Conservation (phyloP, 2,329 filamentous ascomycete species). For the Trichophaea hybrida region DNA sequence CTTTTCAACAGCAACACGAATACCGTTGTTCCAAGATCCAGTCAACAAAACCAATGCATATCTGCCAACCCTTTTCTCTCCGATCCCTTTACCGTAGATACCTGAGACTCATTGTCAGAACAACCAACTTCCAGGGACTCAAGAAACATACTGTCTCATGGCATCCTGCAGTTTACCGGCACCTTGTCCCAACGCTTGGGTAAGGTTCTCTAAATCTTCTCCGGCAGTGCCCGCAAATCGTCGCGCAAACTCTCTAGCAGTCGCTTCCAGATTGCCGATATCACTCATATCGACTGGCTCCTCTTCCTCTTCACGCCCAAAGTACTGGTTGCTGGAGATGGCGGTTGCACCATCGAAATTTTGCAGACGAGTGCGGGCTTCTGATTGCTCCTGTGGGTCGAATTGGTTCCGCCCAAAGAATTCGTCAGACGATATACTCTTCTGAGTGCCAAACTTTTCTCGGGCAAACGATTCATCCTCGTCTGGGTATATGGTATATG, state of each 20-base stretch:
- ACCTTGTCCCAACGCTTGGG: constrained; percentile 68
- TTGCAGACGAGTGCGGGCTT: constrained; percentile 75
- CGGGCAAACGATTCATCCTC: constrained; percentile 74
- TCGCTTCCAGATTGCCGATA: constrained; percentile 82
- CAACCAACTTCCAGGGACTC: not conserved
- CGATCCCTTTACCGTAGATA: not conserved
- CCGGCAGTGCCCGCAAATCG: constrained; percentile 91
- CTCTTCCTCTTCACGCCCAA: constrained; percentile 80
- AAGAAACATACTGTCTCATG: constrained; percentile 35
- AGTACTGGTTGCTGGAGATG: constrained; percentile 96
- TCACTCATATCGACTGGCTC: constrained; percentile 38
- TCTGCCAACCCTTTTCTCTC: not conserved
- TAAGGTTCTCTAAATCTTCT: constrained; percentile 87
- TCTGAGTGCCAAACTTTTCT: constrained; percentile 78
- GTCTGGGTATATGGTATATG: constrained; percentile 32
- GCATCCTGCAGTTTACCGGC: constrained; percentile 68
- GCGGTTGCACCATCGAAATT: constrained; percentile 83
- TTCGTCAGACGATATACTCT: constrained; percentile 94
- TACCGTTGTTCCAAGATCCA: too few relatives aligned
- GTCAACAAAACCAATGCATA: too few relatives aligned
- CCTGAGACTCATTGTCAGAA: not conserved
- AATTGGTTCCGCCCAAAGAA: constrained; percentile 88
- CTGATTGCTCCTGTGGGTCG: constrained; percentile 63
- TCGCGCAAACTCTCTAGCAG: constrained; percentile 88
- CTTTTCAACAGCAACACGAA: too few relatives aligned